Base-by-base conservation (phyloP, 306 rosid genomes). In the Corylus avellana region DNA sequence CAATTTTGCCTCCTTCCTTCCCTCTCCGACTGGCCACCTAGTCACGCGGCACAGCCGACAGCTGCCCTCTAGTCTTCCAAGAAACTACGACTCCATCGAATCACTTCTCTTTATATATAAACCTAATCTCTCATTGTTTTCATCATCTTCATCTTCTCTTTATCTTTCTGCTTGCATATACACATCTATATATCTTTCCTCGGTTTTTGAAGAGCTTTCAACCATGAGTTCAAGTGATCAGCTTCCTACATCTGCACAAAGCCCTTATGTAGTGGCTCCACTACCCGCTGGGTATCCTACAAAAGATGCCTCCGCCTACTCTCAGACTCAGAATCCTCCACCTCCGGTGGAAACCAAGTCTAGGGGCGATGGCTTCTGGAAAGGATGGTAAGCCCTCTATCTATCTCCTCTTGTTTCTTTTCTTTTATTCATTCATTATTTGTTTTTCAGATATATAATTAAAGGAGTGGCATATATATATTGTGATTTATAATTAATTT, bases 361-460 rank as follows among this genome's bases (percentile, higher is more conserved):
- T 5, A 90, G 77, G 83, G 98, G 98, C 44, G 98, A 88, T 20
- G 98, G 98, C 63, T 93, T 93, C 80, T 93, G 92, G 97, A 90
- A 93, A 57, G 98, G 98, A 79, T 91, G 97, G 96, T 91, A 85
- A 79, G 70, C 46, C 22, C 58, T 53, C 48, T 74, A 55, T 70
- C 44, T 32, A 55, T 70, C 44, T 32, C 56, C 9, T 17, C 73
- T 46, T 48, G 4, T 77, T 8, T 13, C 14, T 48, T 1, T 2
- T 20, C 2, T 1, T 20, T 11, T 11, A 42, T 6, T 42, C 46
- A 42, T 42, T 42, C 46, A 42, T 13, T 20, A 48, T 27, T 68
- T 17, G 5, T 44, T 64, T 74, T 27, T 13, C 0, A 42, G 44
- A 63, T 63, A 37, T 22, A 22, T 22, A 22, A 39, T 2, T 29